Evolutionary conservation across 148 eudicot genomes (phyloP).

Genomic region (Cornus controversa): DNA sequence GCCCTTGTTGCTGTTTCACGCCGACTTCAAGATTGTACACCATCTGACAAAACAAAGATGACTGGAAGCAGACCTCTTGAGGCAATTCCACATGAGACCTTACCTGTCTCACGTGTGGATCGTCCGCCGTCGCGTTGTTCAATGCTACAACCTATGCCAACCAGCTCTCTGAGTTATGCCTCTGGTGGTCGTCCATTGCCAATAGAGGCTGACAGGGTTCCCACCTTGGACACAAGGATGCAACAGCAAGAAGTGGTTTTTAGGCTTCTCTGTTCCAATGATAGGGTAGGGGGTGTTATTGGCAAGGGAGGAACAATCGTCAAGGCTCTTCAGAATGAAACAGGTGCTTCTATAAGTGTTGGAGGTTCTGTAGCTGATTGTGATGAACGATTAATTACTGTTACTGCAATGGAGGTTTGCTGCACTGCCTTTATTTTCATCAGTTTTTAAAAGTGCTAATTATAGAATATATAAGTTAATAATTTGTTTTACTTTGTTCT

Average conservation of each 20-base stretch:
- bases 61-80: constrained; percentile 35
- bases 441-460: background rate
- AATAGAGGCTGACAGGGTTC: constrained; percentile 30
- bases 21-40: constrained; percentile 58
- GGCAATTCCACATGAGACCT: constrained; percentile 25
- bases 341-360: constrained; percentile 61
- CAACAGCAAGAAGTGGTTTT: constrained; percentile 49
- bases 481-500: constrained; percentile 6
- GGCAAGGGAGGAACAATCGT: constrained; percentile 74
- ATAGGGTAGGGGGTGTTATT: constrained; percentile 67
- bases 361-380: constrained; percentile 46
- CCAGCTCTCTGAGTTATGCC: constrained; percentile 33
- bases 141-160: constrained; percentile 27
- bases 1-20: constrained; percentile 65
- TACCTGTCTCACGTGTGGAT: constrained; percentile 28
- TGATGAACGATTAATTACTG: constrained; percentile 63
- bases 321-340: constrained; percentile 60
- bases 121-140: constrained; percentile 30
- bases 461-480: background rate
- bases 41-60: constrained; percentile 28
- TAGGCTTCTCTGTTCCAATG: constrained; percentile 59
- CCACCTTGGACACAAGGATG: constrained; percentile 22
- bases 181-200: constrained; percentile 22
- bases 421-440: constrained; percentile 10
- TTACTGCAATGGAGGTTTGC: constrained; percentile 68